Evolutionary conservation across 2,329 filamentous ascomycete species (phyloP).

Genomic region (Phialophora tarda): DNA sequence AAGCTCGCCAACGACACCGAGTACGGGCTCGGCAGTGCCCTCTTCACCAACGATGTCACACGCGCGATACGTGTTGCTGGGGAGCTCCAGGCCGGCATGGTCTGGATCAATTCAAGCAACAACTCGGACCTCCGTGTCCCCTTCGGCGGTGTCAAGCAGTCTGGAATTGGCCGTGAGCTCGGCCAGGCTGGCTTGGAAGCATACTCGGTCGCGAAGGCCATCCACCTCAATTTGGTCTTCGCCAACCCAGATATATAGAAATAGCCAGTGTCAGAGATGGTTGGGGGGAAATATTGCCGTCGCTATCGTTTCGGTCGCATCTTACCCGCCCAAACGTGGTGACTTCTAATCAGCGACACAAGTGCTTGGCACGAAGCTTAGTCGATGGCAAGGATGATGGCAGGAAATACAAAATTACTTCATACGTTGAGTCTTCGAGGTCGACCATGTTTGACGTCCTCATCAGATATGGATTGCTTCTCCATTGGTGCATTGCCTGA

Average conservation of each 20-base stretch:
- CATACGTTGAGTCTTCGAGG: not conserved
- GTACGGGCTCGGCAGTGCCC: not conserved
- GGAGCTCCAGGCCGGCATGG: constrained; percentile 46
- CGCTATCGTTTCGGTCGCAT: too few relatives aligned
- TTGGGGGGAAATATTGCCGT: too few relatives aligned
- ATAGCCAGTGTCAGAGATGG: too few relatives aligned
- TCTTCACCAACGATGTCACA: not conserved
- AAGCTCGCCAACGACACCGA: not conserved
- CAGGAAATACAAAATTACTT: not conserved
- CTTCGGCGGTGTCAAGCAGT: constrained; percentile 52
- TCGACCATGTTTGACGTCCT: not conserved
- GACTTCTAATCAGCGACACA: too few relatives aligned
- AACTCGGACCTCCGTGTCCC: constrained; percentile 49
- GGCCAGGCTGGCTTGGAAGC: constrained; percentile 40
- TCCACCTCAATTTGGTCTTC: not conserved
- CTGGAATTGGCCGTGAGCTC: constrained; percentile 9
- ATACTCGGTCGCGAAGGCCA: not conserved
- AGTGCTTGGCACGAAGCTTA: too few relatives aligned
- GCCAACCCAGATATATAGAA: not conserved
- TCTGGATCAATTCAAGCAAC: constrained; percentile 52
- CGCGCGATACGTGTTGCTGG: not conserved
- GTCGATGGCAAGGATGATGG: not conserved
- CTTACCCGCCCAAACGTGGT: too few relatives aligned
- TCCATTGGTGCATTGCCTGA: not conserved
- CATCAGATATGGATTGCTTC: not conserved